Base-by-base conservation (phyloP, 2,329 filamentous ascomycete species). In the Aureobasidium sp. region DNA sequence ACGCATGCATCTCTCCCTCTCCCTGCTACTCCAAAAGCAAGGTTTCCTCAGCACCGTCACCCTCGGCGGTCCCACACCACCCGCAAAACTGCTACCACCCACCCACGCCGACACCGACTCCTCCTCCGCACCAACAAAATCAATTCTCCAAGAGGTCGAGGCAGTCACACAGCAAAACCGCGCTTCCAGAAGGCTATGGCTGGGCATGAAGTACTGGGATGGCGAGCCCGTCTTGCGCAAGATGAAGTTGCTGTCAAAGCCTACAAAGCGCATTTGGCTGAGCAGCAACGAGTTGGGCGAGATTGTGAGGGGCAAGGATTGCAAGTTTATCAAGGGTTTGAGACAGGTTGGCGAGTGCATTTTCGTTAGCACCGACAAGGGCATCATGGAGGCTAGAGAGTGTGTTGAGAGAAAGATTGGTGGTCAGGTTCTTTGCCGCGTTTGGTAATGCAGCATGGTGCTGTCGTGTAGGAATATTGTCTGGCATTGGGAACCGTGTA, bases 131-230 rank as follows among this genome's bases (percentile, higher is more conserved):
- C 11, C 50, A 55, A 30, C 44, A 53, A 52, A 63, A 67, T 36
- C 65, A 70, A 42, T 62, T 71, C 25, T 41, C 15, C 15, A 62
- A 27, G 50, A 62, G 16, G 66, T 67, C 36, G 63, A 63, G 9
- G 63, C 68, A 52, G 67, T 74, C 44, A 74, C 72, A 53, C 69
- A 69, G 61, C 67, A 67, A 29, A 96, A 95, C 75, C 84, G 91
- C 41, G 83, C 91, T 5, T 81, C 79, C 42, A 82, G 90, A 71
- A 82, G 92, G 63, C 78, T 97, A 66, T 97, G 92, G 92, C 76
- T 97, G 13, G 91, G 91, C 1, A 78, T 96, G 69, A 96, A 96
- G 78, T 96, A 96, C 82, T 90, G 84, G 84, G 86, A 91, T 67
- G 88, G 88, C 71, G 81, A 86, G 74, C 90, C 92, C 6, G 91